These are phyloP conservation scores for Gynochthodes officinalis DNA, from an alignment of 257 asterid genomes.

Conservation along the genomic window DNA sequence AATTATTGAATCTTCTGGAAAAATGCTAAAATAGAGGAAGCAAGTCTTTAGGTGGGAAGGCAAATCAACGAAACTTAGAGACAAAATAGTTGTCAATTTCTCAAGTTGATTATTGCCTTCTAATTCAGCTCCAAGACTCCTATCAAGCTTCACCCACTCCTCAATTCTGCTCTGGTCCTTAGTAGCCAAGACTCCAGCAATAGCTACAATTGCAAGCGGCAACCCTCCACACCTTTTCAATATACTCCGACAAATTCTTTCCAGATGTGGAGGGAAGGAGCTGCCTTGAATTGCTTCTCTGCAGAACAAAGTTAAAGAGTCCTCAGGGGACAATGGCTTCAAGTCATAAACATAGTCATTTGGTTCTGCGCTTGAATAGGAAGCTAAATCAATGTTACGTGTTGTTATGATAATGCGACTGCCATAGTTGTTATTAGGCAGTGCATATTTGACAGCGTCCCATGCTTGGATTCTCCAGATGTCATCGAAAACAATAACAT, in stretches of 20 bases:
- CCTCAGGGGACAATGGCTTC: conserved; percentile 10
- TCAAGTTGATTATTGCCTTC: conserved; percentile 23
- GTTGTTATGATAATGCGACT: conserved; percentile 24
- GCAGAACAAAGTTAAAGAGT: conserved; percentile 22
- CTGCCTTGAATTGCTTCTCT: conserved; percentile 14
- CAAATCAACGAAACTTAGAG: conserved; percentile 31
- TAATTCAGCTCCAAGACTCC: conserved; percentile 20
- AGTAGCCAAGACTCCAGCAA: conserved; percentile 27
- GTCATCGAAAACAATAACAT: conserved; percentile 21
- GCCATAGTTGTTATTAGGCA: conserved; percentile 15
- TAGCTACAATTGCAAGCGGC: conserved; percentile 34
- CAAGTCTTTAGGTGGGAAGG: conserved; percentile 38
- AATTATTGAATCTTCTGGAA: conserved; percentile 33
- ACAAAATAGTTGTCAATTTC: conserved; percentile 24
- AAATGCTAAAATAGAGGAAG: conserved; percentile 33
- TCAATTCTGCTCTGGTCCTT: conserved; percentile 12
- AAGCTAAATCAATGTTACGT: conserved; percentile 3
- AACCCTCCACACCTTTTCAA: conserved; percentile 24
- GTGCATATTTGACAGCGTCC: conserved; percentile 8
- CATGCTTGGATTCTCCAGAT: conserved; percentile 12
- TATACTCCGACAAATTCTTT: conserved; percentile 1
- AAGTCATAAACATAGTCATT: conserved; percentile 6
- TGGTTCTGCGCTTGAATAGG: background rate
- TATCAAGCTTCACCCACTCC: conserved; percentile 29
- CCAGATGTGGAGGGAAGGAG: conserved; percentile 20